Evolutionary conservation across 2,329 filamentous ascomycete genomes (phyloP).

Genomic region (Escovopsis weberi): DNA sequence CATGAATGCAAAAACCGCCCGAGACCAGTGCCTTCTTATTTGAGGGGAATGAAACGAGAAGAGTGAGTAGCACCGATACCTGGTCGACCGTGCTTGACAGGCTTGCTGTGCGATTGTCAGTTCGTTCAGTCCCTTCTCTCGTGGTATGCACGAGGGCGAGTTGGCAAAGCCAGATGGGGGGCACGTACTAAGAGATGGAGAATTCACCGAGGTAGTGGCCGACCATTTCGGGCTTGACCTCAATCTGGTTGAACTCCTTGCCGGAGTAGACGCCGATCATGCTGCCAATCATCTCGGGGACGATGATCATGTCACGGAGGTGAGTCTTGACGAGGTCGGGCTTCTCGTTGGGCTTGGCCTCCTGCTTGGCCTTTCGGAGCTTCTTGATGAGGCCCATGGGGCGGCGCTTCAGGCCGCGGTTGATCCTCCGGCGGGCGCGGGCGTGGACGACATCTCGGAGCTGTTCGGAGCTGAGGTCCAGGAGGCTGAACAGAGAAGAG

Average conservation of each 20-base stretch:
- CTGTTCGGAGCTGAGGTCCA: conserved; percentile 96
- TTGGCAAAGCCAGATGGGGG: not conserved
- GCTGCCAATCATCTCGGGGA: conserved; percentile 98
- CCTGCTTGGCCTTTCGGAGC: conserved; percentile 98
- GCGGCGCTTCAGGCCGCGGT: conserved; percentile 99
- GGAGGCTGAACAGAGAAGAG: conserved; percentile 51
- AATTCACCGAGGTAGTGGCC: conserved; percentile 99
- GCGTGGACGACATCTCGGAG: conserved; percentile 99
- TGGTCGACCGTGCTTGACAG: conserved; percentile 99
- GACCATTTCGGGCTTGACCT: conserved; percentile 99
- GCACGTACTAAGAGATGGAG: conserved; percentile 96
- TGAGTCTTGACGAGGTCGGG: conserved; percentile 98
- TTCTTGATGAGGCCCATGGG: conserved; percentile 99
- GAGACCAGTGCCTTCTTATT: conserved; percentile 61
- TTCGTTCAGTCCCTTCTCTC: not conserved
- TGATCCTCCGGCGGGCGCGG: conserved; percentile 96
- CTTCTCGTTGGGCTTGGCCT: conserved; percentile 99
- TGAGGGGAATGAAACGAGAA: conserved; percentile 99
- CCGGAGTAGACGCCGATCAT: conserved; percentile 99
- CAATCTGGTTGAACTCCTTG: conserved; percentile 99
- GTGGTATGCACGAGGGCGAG: not conserved
- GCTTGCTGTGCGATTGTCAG: conserved; percentile 62
- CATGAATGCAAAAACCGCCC: conserved; percentile 43
- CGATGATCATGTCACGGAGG: conserved; percentile 99
- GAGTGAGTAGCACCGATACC: conserved; percentile 99